phyloP scores from a whole-genome alignment of 805 yeast species.

The Phaffomyces thermotolerans region DNA sequence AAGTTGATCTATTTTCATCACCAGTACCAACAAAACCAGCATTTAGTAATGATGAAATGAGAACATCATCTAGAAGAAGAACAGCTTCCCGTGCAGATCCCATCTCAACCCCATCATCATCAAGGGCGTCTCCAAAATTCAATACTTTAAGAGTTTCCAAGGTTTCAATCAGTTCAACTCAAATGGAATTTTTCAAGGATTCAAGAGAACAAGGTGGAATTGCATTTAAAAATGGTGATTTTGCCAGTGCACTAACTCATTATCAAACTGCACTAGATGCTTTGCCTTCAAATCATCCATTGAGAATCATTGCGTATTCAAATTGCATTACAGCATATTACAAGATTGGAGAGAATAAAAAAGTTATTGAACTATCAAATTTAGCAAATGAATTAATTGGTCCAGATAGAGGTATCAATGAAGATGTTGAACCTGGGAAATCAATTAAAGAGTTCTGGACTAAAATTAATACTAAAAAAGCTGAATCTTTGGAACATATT shows the following conservation, averaged over 20 bases:
- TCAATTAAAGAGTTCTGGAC: conserved; percentile 62
- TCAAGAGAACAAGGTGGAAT: conserved; percentile 50
- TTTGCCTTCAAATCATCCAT: conserved; percentile 58
- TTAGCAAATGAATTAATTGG: conserved; percentile 28
- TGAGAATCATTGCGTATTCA: conserved; percentile 61
- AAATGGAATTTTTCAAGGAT: conserved; percentile 33
- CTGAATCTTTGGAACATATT: conserved; percentile 76
- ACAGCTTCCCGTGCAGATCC: neutral
- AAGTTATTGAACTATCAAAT: conserved; percentile 25
- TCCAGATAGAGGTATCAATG: conserved; percentile 31
- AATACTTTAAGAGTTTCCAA: neutral
- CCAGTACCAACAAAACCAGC: conserved; percentile 1
- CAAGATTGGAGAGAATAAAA: conserved; percentile 61
- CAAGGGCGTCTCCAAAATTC: neutral
- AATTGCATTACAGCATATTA: conserved; percentile 64
- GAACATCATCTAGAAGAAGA: conserved; percentile 20
- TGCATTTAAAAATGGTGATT: conserved; percentile 78
- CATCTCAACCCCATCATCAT: neutral
- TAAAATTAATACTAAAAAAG: conserved; percentile 61
- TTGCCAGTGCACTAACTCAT: conserved; percentile 50
- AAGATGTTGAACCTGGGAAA: conserved; percentile 42
- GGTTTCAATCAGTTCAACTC: conserved; percentile 14
- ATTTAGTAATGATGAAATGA: conserved; percentile 16
- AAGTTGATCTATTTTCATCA: conserved; percentile 11
- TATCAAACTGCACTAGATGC: conserved; percentile 51